Conservation (phyloP, 176 grass and related monocot species). For the Cenchrus fungigraminus region DNA sequence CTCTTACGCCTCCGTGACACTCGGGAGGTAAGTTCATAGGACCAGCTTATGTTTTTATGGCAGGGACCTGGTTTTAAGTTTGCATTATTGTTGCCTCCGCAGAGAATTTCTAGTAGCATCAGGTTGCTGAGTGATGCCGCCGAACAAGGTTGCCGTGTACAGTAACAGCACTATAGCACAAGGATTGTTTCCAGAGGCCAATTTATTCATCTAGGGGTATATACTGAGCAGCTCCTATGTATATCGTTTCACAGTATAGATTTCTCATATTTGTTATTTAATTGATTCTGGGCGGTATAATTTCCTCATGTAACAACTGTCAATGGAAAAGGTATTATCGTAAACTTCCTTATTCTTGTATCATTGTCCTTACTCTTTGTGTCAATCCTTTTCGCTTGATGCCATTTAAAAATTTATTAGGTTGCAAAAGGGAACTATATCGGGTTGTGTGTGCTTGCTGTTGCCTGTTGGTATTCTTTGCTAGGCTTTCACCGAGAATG, state of each 20-base stretch:
- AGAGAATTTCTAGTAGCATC: slow-evolving; percentile 81
- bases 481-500: not conserved
- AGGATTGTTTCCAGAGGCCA: slow-evolving; percentile 34
- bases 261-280: slow-evolving; percentile 46
- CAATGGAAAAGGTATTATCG: slow-evolving; percentile 9
- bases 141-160: slow-evolving; percentile 84
- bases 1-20: slow-evolving; percentile 72
- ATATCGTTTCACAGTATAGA: slow-evolving; percentile 26
- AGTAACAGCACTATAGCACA: slow-evolving; percentile 49
- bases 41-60: slow-evolving; percentile 14
- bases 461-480: not conserved
- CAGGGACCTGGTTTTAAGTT: slow-evolving; percentile 39
- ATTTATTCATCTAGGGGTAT: slow-evolving; percentile 54
- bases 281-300: slow-evolving; percentile 36
- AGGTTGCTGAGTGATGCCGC: slow-evolving; percentile 60
- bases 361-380: not conserved
- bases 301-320: slow-evolving; percentile 16
- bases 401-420: not conserved
- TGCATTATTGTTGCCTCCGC: slow-evolving; percentile 19
- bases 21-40: slow-evolving; percentile 56
- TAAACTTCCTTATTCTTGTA: not conserved
- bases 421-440: not conserved
- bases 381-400: not conserved
- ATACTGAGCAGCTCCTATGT: slow-evolving; percentile 39
- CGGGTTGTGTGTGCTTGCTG: not conserved